Conservation (phyloP, 352 stramenopile species). For the Phytophthora pistaciae region DNA sequence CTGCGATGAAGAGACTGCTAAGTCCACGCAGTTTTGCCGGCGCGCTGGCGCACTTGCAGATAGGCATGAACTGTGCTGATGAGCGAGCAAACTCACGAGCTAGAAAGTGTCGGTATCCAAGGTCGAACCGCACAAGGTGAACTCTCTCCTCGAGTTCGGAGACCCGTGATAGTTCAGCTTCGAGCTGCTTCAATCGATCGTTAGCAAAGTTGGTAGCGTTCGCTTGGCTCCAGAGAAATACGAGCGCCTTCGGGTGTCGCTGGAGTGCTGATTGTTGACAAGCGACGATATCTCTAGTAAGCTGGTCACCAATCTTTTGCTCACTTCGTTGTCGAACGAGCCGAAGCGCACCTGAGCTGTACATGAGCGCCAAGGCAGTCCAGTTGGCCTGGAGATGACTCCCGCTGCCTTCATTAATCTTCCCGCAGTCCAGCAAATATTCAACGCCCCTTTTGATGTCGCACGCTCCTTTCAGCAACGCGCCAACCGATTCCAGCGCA, state of each 20-base stretch:
- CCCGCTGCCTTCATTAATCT: background rate
- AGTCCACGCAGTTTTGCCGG: slow-evolving; percentile 49
- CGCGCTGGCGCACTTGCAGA: slow-evolving; percentile 49
- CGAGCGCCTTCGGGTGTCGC: slow-evolving; percentile 36
- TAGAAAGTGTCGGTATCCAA: slow-evolving; percentile 40
- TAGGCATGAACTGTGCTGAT: slow-evolving; percentile 39
- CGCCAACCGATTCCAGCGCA: slow-evolving; percentile 38
- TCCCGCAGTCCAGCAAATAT: slow-evolving; percentile 33
- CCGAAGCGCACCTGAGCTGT: slow-evolving; percentile 35
- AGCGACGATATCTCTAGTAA: slow-evolving; percentile 2
- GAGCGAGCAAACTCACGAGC: slow-evolving; percentile 36
- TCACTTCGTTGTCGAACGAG: slow-evolving; percentile 27
- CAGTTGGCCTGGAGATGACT: slow-evolving; percentile 33
- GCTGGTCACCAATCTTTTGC: slow-evolving; percentile 2
- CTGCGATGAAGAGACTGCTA: slow-evolving; percentile 50
- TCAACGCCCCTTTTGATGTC: slow-evolving; percentile 39
- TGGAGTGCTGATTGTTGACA: slow-evolving; percentile 25
- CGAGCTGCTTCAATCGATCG: slow-evolving; percentile 10
- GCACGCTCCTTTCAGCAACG: slow-evolving; percentile 21
- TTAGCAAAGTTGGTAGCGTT: slow-evolving; percentile 14
- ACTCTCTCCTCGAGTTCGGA: slow-evolving; percentile 27
- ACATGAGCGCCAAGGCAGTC: slow-evolving; percentile 43
- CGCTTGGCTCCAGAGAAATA: slow-evolving; percentile 48
- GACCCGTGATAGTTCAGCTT: slow-evolving; percentile 18
- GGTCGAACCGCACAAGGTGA: slow-evolving; percentile 52